phyloP scores from a whole-genome alignment of 1,139 yeast species.

The Nakaseomyces kungkrabaensis region DNA sequence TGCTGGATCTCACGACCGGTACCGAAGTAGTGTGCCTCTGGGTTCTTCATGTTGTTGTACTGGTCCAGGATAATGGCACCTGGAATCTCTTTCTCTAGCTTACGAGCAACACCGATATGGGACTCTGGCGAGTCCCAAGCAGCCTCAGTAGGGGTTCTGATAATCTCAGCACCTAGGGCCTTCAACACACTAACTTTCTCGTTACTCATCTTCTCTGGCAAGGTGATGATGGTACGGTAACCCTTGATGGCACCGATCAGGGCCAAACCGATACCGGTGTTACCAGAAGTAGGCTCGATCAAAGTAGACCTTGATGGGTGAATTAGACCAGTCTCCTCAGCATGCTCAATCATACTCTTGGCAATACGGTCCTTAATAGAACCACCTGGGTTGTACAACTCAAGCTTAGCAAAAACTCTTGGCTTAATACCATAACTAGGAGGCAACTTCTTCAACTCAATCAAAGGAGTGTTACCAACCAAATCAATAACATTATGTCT shows the following conservation, averaged over 20 bases:
- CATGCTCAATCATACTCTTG: slow-evolving; percentile 72
- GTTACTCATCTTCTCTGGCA: slow-evolving; percentile 89
- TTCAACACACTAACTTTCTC: slow-evolving; percentile 83
- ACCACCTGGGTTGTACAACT: slow-evolving; percentile 85
- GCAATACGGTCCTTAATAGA: slow-evolving; percentile 95
- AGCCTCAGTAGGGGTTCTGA: slow-evolving; percentile 87
- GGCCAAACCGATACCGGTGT: slow-evolving; percentile 84
- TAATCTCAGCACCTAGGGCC: slow-evolving; percentile 85
- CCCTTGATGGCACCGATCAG: slow-evolving; percentile 81
- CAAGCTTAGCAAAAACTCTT: slow-evolving; percentile 80
- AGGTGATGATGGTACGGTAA: slow-evolving; percentile 76
- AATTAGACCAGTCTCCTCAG: slow-evolving; percentile 68
- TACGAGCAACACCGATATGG: slow-evolving; percentile 81
- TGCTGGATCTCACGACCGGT: slow-evolving; percentile 84
- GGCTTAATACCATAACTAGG: slow-evolving; percentile 69
- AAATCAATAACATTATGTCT: slow-evolving; percentile 28
- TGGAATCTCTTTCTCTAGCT: slow-evolving; percentile 75
- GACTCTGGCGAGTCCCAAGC: slow-evolving; percentile 92
- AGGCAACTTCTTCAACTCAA: slow-evolving; percentile 66
- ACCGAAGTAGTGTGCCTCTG: slow-evolving; percentile 74
- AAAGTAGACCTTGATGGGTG: slow-evolving; percentile 72
- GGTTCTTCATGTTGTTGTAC: slow-evolving; percentile 70
- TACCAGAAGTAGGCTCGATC: slow-evolving; percentile 86
- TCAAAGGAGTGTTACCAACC: slow-evolving; percentile 76
- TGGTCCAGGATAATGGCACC: slow-evolving; percentile 81